Evolutionary conservation across 352 stramenopile genomes (phyloP), one percentile per base, ranked within the genome.

Genomic region (Phytopythium boreale): DNA sequence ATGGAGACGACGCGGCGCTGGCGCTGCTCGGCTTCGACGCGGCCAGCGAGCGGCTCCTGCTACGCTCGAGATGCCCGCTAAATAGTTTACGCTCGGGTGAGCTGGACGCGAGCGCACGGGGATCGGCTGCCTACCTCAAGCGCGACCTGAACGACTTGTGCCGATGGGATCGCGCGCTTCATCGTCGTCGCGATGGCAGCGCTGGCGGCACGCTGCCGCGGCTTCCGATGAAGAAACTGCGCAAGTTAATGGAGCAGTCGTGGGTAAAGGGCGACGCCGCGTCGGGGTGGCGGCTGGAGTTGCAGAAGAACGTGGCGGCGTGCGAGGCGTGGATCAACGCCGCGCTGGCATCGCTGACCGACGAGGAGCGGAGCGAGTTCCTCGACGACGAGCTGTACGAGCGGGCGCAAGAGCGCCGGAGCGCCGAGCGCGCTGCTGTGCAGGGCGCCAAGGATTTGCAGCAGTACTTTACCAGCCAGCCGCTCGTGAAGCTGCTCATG

Each of bases 381-480:
- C 61, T 89, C 34, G 66, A 88, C 53, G 70, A 87, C 27, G 69
- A 76, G 14, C 56, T 75, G 63, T 90, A 92, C 69, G 52, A 58
- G 9, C 62, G 64, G 10, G 59, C 69, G 20, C 72, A 75, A 43
- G 62, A 60, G 44, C 66, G 77, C 56, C 70, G 66, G 19, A 27
- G 64, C 43, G 56, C 64, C 59, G 59, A 50, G 2, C 64, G 63
- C 19, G 61, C 68, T 1, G 64, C 74, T 1, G 72, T 55, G 1
- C 76, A 89, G 53, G 64, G 71, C 15, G 85, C 82, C 2, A 76
- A 75, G 61, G 74, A 83, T 19, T 41, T 91, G 52, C 83, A 91
- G 70, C 83, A 93, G 51, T 93, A 88, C 59, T 92, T 93, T 61
- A 91, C 79, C 31, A 84, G 68, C 20, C 39, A 47, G 14, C 62